Conservation (phyloP, 2,329 filamentous ascomycete genomes). For the Didymosphaeria variabile region DNA sequence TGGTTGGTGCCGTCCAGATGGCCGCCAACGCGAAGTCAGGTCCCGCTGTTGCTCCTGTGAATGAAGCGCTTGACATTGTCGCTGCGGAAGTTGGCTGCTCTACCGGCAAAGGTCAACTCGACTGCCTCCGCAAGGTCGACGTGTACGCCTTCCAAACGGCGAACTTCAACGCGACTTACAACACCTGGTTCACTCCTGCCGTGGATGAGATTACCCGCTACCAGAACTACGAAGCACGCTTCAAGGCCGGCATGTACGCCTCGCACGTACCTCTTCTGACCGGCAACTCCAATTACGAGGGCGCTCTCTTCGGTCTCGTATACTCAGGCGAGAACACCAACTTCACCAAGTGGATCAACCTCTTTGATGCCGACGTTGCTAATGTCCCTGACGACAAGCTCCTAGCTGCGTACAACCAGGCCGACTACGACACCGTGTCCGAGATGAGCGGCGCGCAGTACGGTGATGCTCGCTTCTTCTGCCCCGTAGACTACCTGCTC, state of each 20-base stretch:
- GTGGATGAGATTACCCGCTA: slow-evolving; percentile 35
- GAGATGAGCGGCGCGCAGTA: slow-evolving; percentile 54
- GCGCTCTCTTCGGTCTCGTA: slow-evolving; percentile 35
- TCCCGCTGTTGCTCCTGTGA: slow-evolving; percentile 30
- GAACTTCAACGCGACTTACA: slow-evolving; percentile 35
- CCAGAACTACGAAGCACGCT: slow-evolving; percentile 32
- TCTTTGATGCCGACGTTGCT: slow-evolving; percentile 54
- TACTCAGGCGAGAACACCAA: slow-evolving; percentile 40
- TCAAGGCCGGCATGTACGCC: slow-evolving; percentile 36
- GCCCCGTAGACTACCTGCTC: slow-evolving; percentile 46
- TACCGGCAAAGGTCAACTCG: slow-evolving; percentile 28
- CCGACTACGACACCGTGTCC: slow-evolving; percentile 50
- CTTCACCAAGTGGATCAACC: slow-evolving; percentile 56
- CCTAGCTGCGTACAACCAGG: slow-evolving; percentile 45
- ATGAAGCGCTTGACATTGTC: slow-evolving; percentile 35
- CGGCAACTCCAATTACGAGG: slow-evolving; percentile 39
- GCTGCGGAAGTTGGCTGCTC: slow-evolving; percentile 34
- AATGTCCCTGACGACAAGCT: slow-evolving; percentile 49
- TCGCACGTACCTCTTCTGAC: slow-evolving; percentile 37
- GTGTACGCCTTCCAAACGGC: slow-evolving; percentile 35
- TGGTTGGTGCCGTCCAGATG: slow-evolving; percentile 35
- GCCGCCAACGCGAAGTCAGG: slow-evolving; percentile 37
- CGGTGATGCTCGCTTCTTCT: slow-evolving; percentile 59
- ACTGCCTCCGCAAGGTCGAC: slow-evolving; percentile 33
- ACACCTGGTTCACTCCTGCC: slow-evolving; percentile 35